Percentiles rank a stretch among this genome's conserved stretches.
Evolutionary conservation across 179 eudicot genomes (phyloP).

Genomic region (Spinacia oleracea): DNA sequence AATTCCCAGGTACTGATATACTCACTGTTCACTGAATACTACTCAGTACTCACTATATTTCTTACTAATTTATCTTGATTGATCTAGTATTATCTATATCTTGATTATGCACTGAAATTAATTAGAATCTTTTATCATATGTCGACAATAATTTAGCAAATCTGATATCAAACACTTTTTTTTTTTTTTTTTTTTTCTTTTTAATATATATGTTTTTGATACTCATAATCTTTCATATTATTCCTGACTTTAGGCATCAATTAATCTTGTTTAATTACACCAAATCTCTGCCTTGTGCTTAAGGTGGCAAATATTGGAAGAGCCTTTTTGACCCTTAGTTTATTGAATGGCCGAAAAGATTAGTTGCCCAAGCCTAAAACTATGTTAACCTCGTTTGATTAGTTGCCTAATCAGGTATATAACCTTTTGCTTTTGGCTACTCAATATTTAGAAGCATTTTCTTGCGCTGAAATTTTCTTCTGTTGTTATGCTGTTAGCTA

Average conservation of each 20-base stretch:
- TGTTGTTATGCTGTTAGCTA: too few relatives aligned
- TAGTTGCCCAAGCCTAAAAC: not conserved
- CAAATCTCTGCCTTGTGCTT: not conserved
- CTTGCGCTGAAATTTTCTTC: too few relatives aligned
- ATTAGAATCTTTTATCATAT: not conserved
- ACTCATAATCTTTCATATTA: not conserved
- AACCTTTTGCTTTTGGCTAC: not conserved
- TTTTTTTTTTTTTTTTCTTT: too few relatives aligned
- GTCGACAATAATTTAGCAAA: not conserved
- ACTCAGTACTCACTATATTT: not conserved
- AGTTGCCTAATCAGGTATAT: too few relatives aligned
- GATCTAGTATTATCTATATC: too few relatives aligned
- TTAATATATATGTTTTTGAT: not conserved
- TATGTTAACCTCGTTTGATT: slow-evolving; percentile 6
- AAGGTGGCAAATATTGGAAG: not conserved
- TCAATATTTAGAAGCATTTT: not conserved
- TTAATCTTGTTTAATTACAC: too few relatives aligned
- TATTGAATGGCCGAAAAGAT: slow-evolving; percentile 18
- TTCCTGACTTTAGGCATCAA: not conserved
- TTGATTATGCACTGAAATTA: not conserved
- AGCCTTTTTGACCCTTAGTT: slow-evolving; percentile 20
- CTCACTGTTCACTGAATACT: not conserved
- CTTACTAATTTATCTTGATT: not conserved
- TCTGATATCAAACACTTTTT: not conserved
- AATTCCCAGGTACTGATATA: not conserved